Conservation (phyloP, 306 rosid species). For the Crataegus laevigata region DNA sequence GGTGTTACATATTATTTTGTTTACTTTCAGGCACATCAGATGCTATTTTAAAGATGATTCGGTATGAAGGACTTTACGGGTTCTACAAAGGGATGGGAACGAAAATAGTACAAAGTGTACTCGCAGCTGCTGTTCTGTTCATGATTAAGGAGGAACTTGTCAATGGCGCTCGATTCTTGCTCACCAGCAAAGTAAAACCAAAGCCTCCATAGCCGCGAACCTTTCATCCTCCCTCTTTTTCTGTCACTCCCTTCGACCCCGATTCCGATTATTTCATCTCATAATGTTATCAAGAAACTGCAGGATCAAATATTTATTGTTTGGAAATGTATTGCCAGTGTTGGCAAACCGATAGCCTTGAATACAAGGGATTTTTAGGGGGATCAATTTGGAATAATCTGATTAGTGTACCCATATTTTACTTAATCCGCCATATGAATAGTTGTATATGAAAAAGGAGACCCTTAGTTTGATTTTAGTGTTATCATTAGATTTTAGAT, state of each 20-base stretch:
- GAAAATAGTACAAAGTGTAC: constrained; percentile 82
- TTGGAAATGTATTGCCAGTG: constrained; percentile 2
- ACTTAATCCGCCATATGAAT: not conserved
- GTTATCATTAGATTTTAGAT: no score
- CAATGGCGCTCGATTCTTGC: constrained; percentile 50
- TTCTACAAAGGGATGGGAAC: constrained; percentile 96
- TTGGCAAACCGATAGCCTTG: not conserved
- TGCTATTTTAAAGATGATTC: constrained; percentile 82
- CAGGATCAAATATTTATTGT: not conserved
- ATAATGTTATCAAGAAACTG: constrained; percentile 9
- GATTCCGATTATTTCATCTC: not conserved
- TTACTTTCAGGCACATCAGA: constrained; percentile 71
- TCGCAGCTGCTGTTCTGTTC: constrained; percentile 95
- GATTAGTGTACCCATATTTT: not conserved
- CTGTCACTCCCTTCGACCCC: not conserved
- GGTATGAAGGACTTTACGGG: constrained; percentile 66
- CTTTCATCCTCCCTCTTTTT: constrained; percentile 1
- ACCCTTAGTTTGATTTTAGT: no score
- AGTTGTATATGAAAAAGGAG: not conserved
- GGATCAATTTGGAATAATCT: not conserved
- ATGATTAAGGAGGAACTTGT: constrained; percentile 94
- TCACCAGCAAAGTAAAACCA: constrained; percentile 36
- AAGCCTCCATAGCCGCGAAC: constrained; percentile 32
- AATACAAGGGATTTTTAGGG: not conserved
- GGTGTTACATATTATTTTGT: not conserved